These are phyloP conservation scores for Heliocybe sulcata DNA, from an alignment of 1,284 basidiomycete species.

Conservation along the genomic window DNA sequence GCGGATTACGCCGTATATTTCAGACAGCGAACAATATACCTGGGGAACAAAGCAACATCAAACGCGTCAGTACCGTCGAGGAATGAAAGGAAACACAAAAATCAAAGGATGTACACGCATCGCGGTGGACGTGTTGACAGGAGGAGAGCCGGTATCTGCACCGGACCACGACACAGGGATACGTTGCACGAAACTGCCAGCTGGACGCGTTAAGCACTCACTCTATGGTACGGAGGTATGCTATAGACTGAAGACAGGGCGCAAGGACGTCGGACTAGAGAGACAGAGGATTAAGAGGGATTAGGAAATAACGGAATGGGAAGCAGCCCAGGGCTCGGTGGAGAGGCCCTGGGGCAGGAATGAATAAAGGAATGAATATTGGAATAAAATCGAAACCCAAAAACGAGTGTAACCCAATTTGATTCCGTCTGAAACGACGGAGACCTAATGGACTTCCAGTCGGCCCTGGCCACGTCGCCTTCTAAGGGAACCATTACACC, in stretches of 20 bases:
- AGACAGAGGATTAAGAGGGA: constrained; percentile 1
- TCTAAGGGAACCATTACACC: not conserved
- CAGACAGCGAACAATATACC: not conserved
- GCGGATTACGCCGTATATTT: constrained; percentile 1
- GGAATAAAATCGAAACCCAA: not conserved
- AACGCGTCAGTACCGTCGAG: not conserved
- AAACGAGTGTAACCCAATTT: constrained; percentile 1
- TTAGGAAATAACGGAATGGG: not conserved
- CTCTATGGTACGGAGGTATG: constrained; percentile 1
- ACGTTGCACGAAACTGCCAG: not conserved
- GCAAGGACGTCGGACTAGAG: not conserved
- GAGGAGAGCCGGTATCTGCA: not conserved
- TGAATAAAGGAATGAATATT: not conserved
- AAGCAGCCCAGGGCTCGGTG: not conserved
- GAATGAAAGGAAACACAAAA: not conserved
- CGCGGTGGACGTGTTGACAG: not conserved
- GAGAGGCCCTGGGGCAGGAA: not conserved
- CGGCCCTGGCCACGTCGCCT: not conserved
- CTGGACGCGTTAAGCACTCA: not conserved
- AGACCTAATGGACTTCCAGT: constrained; percentile 1
- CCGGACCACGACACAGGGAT: not conserved
- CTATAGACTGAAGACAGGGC: not conserved
- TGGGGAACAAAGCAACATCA: not conserved
- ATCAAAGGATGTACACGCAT: not conserved
- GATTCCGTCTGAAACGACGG: constrained; percentile 3